Evolutionary conservation across 2,329 filamentous ascomycete species (phyloP).

Genomic region (Cladosporium oxysporum): DNA sequence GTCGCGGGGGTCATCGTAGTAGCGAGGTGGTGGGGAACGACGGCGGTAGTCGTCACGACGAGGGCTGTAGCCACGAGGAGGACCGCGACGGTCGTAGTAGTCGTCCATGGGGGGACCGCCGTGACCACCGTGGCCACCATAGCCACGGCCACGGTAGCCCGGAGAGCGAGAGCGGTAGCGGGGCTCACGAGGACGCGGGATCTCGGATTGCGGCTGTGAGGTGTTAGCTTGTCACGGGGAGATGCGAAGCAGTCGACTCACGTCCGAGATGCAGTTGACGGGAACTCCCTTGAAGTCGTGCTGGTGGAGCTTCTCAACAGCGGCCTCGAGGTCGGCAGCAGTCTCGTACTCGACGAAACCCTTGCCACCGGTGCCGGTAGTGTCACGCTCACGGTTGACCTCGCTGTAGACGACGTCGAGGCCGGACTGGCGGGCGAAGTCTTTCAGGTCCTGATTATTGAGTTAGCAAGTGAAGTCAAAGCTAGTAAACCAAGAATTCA

Average conservation of each 20-base stretch:
- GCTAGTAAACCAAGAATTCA: not conserved
- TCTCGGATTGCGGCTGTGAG: constrained; percentile 63
- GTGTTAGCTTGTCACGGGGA: constrained; percentile 14
- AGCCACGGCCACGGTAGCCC: constrained; percentile 62
- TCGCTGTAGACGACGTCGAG: constrained; percentile 98
- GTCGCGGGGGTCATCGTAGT: constrained; percentile 83
- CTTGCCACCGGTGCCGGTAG: constrained; percentile 54
- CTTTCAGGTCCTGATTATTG: constrained; percentile 90
- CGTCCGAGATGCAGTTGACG: constrained; percentile 85
- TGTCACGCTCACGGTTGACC: constrained; percentile 86
- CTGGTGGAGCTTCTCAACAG: constrained; percentile 91
- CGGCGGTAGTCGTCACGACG: constrained; percentile 84
- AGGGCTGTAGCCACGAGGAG: constrained; percentile 80
- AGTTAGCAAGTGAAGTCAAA: constrained; percentile 39
- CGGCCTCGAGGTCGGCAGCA: constrained; percentile 80
- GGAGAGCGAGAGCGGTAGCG: constrained; percentile 77
- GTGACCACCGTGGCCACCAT: constrained; percentile 43
- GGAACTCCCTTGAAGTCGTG: constrained; percentile 88
- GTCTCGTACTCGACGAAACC: constrained; percentile 99
- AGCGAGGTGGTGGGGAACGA: constrained; percentile 76
- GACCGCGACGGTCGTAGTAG: constrained; percentile 77
- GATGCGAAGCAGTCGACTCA: constrained; percentile 45
- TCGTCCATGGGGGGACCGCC: constrained; percentile 61
- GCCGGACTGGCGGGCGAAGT: constrained; percentile 95
- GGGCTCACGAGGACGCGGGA: constrained; percentile 55